Evolutionary conservation across 495 filamentous ascomycete genomes (phyloP), one percentile per base, ranked within the genome.

Genomic region (Aspergillus wentii): DNA sequence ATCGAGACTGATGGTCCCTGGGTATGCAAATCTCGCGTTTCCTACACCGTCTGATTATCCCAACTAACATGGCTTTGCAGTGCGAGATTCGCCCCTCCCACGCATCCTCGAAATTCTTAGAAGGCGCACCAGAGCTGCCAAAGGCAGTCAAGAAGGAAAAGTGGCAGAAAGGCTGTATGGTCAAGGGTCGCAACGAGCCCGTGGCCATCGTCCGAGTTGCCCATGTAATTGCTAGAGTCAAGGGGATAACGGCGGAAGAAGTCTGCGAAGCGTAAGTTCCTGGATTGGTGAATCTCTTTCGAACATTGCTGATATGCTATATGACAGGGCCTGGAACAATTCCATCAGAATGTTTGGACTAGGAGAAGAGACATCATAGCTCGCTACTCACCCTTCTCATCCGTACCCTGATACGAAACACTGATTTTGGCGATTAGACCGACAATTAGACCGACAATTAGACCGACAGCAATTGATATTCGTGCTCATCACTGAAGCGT

Each of bases 1-100:
- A 75, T 96, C 30, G 89, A 96, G 72, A 96, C 89, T 5, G 90
- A 96, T 63, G 90, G 90, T 7, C 89, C 89, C 19, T 96, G 90
- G 89, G 72, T 75, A 64, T 41, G 55, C 48, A 13, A 5, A 17
- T 18, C 14, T 30, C 21, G 8, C 22, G 9, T 16, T 15, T 18
- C 32, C 31, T 10, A 31, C 36, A 28, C 20, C 1, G 30, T 16
- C 5, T 5, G 7, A 8, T 25, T 13, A 7, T 18, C 4, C 1
- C n/a, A 37, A 27, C 35, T 44, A 23, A 56, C 38, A 47, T 20
- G 22, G 10, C 19, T 13, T 49, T 20, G 11, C 38, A 74, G 70
- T 78, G 74, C 49, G 74, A 78, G 36, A 78, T 78, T 31, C 57
- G 74, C 3, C 65, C 74, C 9, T 70, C 66, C 1, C 74, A 78